Percentiles rank a stretch among this genome's conserved stretches.
Conservation (phyloP, 495 filamentous ascomycete species). For the Penicillium verhagenii region DNA sequence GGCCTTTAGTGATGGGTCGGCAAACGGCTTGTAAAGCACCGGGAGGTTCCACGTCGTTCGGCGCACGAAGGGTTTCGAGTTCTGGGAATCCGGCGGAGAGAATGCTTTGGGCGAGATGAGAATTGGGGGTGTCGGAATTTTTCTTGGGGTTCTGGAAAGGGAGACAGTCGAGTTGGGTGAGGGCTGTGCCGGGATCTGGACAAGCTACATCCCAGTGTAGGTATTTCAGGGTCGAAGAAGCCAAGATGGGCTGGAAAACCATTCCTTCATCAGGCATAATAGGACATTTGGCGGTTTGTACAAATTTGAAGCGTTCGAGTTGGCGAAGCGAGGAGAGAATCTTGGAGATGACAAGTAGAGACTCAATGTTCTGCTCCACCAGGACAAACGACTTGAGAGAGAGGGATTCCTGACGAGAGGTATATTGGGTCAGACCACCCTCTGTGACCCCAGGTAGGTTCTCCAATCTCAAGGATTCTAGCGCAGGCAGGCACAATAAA, state of each 20-base stretch:
- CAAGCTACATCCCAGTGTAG: constrained; percentile 81
- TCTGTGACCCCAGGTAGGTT: constrained; percentile 76
- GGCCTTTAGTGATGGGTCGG: constrained; percentile 51
- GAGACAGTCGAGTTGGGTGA: constrained; percentile 39
- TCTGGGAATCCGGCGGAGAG: constrained; percentile 66
- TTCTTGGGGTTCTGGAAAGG: constrained; percentile 39
- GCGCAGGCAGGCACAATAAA: constrained; percentile 65
- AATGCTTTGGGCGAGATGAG: constrained; percentile 72
- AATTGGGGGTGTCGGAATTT: constrained; percentile 56
- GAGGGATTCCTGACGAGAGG: constrained; percentile 54
- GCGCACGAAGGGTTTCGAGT: constrained; percentile 65
- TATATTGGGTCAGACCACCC: constrained; percentile 70
- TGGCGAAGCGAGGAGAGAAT: constrained; percentile 65
- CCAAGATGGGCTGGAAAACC: constrained; percentile 67
- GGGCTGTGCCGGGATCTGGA: constrained; percentile 40
- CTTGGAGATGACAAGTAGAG: constrained; percentile 68
- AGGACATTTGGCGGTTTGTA: constrained; percentile 62
- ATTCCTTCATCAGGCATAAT: constrained; percentile 57
- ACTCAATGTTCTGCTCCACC: constrained; percentile 64
- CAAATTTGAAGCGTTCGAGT: constrained; percentile 66
- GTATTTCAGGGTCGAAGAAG: constrained; percentile 61
- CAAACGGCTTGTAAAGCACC: constrained; percentile 72
- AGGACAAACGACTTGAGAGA: constrained; percentile 61
- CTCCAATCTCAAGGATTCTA: constrained; percentile 73
- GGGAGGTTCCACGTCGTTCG: constrained; percentile 65